These are phyloP conservation scores for Conidiobolus incongruus DNA, from an alignment of 371 early-diverging fungal genomes.

Conservation along the genomic window DNA sequence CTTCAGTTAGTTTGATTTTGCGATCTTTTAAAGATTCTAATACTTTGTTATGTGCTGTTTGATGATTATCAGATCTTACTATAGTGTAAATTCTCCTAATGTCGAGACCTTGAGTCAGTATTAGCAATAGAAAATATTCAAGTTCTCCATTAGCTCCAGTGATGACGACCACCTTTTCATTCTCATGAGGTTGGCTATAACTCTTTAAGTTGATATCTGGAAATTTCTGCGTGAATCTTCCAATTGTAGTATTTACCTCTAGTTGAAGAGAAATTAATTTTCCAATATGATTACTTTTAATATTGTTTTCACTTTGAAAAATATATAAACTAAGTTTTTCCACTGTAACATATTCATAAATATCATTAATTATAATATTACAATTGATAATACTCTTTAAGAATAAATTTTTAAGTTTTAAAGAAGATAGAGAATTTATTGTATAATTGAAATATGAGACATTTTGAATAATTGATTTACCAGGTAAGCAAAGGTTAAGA, in stretches of 20 bases:
- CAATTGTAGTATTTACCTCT: no score
- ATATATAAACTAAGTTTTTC: not conserved
- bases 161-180: no score
- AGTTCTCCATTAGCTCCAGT: constrained; percentile 19
- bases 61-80: not conserved
- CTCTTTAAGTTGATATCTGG: constrained; percentile 8
- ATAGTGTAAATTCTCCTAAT: constrained; percentile 6
- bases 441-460: no score
- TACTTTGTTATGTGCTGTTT: not conserved
- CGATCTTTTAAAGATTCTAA: not conserved
- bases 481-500: no score
- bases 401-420: no score
- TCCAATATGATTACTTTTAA: no score
- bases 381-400: no score
- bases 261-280: no score
- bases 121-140: constrained; percentile 12
- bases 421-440: no score
- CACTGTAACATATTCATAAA: constrained; percentile 1
- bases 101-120: constrained; percentile 7
- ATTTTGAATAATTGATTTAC: no score
- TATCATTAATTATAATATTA: not conserved
- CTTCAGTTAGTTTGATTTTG: not conserved
- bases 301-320: not conserved
- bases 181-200: constrained; percentile 7
- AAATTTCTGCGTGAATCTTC: no score